Evolutionary conservation across 139 green algal species (phyloP).

Genomic region (Picochlorum costavermella): DNA sequence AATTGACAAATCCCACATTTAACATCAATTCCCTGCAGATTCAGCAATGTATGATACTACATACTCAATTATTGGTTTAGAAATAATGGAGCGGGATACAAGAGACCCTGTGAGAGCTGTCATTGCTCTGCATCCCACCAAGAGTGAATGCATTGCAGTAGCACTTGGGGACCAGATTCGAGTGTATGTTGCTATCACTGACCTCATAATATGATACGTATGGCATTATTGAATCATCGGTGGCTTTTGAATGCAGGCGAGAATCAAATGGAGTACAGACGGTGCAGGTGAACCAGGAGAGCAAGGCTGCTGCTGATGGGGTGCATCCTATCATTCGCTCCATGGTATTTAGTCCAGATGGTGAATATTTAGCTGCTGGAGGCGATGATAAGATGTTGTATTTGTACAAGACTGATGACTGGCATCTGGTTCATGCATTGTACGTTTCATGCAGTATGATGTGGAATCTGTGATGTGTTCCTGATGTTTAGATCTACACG

Average conservation of each 20-base stretch:
- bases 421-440: constrained; percentile 7
- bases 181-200: not conserved
- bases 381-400: constrained; percentile 48
- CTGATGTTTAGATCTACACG: not conserved
- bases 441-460: not conserved
- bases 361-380: constrained; percentile 34
- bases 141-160: not conserved
- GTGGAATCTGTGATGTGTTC: too few relatives aligned
- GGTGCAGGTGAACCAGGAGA: not conserved
- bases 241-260: not conserved
- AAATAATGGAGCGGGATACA: not conserved
- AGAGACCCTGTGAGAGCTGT: not conserved
- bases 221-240: not conserved
- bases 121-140: not conserved
- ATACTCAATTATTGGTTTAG: not conserved
- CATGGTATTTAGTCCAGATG: constrained; percentile 5
- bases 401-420: constrained; percentile 25
- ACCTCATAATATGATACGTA: not conserved
- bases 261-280: not conserved
- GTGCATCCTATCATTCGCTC: not conserved
- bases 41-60: not conserved
- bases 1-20: too few relatives aligned
- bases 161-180: not conserved
- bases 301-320: not conserved
- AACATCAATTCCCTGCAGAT: too few relatives aligned